phyloP scores from a whole-genome alignment of 148 eudicot genomes.

The Simmondsia chinensis region DNA sequence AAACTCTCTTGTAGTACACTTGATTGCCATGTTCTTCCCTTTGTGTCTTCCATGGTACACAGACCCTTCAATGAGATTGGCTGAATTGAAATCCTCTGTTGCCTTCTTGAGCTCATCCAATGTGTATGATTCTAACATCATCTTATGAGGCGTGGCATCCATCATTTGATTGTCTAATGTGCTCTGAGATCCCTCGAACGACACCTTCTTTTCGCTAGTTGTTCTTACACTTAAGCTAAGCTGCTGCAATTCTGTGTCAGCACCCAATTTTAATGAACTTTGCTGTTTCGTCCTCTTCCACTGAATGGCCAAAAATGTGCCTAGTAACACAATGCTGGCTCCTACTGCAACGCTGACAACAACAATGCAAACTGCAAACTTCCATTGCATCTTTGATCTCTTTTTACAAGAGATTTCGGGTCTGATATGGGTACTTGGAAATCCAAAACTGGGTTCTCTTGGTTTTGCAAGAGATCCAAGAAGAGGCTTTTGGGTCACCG shows the following conservation, averaged over 20 bases:
- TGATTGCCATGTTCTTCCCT: conserved; percentile 66
- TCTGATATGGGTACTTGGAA: conserved; percentile 7
- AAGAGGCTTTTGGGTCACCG: conserved; percentile 29
- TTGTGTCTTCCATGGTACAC: conserved; percentile 62
- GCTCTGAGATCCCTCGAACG: conserved; percentile 67
- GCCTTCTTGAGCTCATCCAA: conserved; percentile 56
- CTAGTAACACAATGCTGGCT: conserved; percentile 19
- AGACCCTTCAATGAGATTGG: conserved; percentile 51
- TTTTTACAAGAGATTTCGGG: conserved; percentile 8
- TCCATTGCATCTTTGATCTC: conserved; percentile 25
- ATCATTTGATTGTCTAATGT: conserved; percentile 32
- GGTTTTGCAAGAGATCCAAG: conserved; percentile 23
- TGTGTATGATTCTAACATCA: conserved; percentile 37
- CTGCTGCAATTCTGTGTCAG: conserved; percentile 52
- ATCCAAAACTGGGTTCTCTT: conserved; percentile 21
- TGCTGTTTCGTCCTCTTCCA: conserved; percentile 21
- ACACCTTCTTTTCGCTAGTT: conserved; percentile 66
- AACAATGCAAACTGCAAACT: conserved; percentile 22
- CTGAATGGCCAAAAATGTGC: conserved; percentile 17
- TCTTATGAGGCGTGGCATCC: conserved; percentile 31
- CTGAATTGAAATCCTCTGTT: conserved; percentile 51
- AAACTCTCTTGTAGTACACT: conserved; percentile 23
- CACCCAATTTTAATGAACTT: conserved; percentile 22
- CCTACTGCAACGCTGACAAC: conserved; percentile 15
- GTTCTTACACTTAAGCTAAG: conserved; percentile 59